Evolutionary conservation across 805 yeast genomes (phyloP).

Genomic region (Saccharomyces mikatae): DNA sequence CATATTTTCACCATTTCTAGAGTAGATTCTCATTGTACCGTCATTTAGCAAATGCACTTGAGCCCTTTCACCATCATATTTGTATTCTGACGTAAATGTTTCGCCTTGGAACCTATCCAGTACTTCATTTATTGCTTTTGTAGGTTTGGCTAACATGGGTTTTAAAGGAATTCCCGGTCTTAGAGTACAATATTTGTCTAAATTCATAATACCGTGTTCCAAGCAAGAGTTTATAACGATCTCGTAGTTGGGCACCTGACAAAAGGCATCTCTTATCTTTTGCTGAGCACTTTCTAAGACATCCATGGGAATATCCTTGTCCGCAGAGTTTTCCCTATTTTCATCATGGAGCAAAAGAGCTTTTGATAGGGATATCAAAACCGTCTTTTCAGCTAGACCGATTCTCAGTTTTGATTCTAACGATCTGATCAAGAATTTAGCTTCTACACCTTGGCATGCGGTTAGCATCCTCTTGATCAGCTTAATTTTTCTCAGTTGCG

Average conservation of each 20-base stretch:
- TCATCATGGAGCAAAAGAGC: conserved; percentile 64
- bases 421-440: conserved; percentile 82
- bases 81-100: conserved; percentile 89
- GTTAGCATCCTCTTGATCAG: conserved; percentile 78
- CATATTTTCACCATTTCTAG: conserved; percentile 96
- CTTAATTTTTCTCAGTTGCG: conserved; percentile 70
- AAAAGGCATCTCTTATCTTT: conserved; percentile 72
- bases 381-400: conserved; percentile 90
- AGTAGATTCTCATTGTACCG: conserved; percentile 69
- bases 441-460: conserved; percentile 78
- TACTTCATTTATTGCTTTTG: conserved; percentile 87
- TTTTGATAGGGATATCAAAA: conserved; percentile 73
- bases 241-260: conserved; percentile 87
- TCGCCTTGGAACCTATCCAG: conserved; percentile 80
- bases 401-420: conserved; percentile 89
- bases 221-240: conserved; percentile 59
- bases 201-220: conserved; percentile 56
- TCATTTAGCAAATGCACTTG: conserved; percentile 71
- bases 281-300: conserved; percentile 61
- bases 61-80: conserved; percentile 96
- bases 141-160: conserved; percentile 98
- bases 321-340: conserved; percentile 13
- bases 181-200: conserved; percentile 61
- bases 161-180: conserved; percentile 91
- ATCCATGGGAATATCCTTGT: conserved; percentile 34